phyloP scores from a whole-genome alignment of 371 early-diverging fungal species.

The Conidiobolus incongruus region DNA sequence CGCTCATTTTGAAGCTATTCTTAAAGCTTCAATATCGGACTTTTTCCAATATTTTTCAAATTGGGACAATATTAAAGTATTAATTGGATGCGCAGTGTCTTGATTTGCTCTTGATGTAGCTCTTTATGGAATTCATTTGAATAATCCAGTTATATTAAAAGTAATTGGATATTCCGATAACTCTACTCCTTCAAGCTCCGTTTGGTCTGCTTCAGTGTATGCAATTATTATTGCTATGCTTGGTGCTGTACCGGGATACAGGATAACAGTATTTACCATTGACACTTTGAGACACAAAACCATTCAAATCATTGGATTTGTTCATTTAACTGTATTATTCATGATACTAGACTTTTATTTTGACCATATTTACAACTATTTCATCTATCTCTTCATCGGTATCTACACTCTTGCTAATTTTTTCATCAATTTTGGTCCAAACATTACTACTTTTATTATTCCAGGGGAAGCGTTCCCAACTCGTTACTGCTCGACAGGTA shows the following conservation, averaged over 20 bases:
- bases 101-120: constrained; percentile 80
- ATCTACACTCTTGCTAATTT: constrained; percentile 50
- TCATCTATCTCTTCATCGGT: constrained; percentile 37
- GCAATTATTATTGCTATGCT: constrained; percentile 59
- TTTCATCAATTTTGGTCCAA: constrained; percentile 81
- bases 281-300: constrained; percentile 57
- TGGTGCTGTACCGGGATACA: constrained; percentile 81
- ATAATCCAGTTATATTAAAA: constrained; percentile 39
- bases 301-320: constrained; percentile 60
- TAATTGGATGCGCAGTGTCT: constrained; percentile 46
- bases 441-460: constrained; percentile 72
- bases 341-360: constrained; percentile 32
- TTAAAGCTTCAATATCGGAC: constrained; percentile 7
- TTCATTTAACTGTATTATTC: constrained; percentile 33
- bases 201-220: constrained; percentile 41
- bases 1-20: constrained; percentile 2
- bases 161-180: constrained; percentile 20
- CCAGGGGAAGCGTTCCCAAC: constrained; percentile 86
- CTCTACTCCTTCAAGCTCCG: constrained; percentile 9
- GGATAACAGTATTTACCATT: constrained; percentile 48
- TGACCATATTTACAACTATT: constrained; percentile 20
- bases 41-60: constrained; percentile 25
- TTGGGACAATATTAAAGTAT: constrained; percentile 42
- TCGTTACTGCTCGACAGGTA: constrained; percentile 60
- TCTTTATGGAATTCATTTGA: constrained; percentile 69